Percentiles rank a stretch among this genome's conserved stretches.
phyloP scores from a whole-genome alignment of 2,329 filamentous ascomycete species.

The Colletotrichum theobromicola region DNA sequence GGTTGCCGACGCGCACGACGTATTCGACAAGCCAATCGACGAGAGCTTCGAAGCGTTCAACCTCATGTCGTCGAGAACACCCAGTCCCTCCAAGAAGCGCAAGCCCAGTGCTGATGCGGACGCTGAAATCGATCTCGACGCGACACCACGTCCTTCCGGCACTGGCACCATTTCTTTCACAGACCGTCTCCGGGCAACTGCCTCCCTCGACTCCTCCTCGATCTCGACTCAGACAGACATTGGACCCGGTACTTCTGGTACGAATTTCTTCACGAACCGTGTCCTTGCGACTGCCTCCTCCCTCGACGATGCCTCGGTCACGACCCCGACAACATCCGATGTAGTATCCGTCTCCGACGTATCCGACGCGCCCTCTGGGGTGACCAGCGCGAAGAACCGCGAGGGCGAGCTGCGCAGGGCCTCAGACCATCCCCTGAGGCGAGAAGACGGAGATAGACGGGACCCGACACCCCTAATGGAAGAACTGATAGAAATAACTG shows the following conservation, averaged over 20 bases:
- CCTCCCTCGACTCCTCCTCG: not conserved
- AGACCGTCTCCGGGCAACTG: not conserved
- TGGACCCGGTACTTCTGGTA: too few relatives aligned
- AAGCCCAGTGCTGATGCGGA: not conserved
- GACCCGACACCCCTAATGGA: not conserved
- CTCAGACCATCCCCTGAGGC: not conserved
- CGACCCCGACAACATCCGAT: not conserved
- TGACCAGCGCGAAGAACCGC: not conserved
- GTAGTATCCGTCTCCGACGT: not conserved
- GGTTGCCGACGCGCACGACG: not conserved
- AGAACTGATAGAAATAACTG: not conserved
- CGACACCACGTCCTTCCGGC: not conserved
- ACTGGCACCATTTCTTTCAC: not conserved
- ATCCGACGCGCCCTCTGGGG: not conserved
- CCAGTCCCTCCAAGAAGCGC: not conserved
- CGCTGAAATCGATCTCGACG: not conserved
- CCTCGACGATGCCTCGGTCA: not conserved
- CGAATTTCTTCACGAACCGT: not conserved
- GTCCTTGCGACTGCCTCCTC: not conserved
- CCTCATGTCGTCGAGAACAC: not conserved
- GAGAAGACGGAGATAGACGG: not conserved
- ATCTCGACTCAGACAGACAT: not conserved
- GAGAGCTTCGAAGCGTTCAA: not conserved
- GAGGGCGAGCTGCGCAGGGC: not conserved
- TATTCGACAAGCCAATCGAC: not conserved